Percentiles rank a stretch among this genome's conserved stretches.
phyloP scores from a whole-genome alignment of 768 basidiomycete species.

The Rhodotorula babjevae region DNA sequence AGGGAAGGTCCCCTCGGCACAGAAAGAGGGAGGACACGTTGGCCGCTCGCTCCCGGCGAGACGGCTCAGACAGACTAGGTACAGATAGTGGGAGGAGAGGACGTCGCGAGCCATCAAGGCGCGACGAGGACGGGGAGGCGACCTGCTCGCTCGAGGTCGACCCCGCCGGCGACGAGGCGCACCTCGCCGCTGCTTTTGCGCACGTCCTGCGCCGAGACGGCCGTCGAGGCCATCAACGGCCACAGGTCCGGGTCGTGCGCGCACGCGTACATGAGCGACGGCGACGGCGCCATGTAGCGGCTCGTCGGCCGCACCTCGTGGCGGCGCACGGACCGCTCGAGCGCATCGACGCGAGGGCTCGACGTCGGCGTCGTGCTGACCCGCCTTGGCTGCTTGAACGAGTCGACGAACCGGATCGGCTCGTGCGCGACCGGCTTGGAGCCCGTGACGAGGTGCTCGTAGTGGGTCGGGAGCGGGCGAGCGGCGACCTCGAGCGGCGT shows the following conservation, averaged over 20 bases:
- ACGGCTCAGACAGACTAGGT: neutral
- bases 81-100: neutral
- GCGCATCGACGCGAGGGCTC: too few relatives aligned
- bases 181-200: neutral
- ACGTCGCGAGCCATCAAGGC: neutral
- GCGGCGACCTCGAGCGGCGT: neutral
- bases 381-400: neutral
- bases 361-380: too few relatives aligned
- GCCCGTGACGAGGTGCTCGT: neutral
- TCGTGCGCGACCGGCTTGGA: neutral
- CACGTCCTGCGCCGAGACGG: neutral
- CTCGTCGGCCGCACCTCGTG: too few relatives aligned
- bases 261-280: conserved; percentile 5
- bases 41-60: too few relatives aligned
- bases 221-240: conserved; percentile 2
- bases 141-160: neutral
- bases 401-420: neutral
- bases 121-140: neutral
- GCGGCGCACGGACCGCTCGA: too few relatives aligned
- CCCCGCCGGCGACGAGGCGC: neutral
- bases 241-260: conserved; percentile 19
- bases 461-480: neutral
- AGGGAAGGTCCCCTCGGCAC: too few relatives aligned
- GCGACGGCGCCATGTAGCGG: conserved; percentile 5
- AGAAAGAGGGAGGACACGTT: too few relatives aligned